A percentile compares a stretch with the other conserved stretches of the same genome.
phyloP scores from a whole-genome alignment of 805 yeast genomes.

The Kodamaea sagamina region DNA sequence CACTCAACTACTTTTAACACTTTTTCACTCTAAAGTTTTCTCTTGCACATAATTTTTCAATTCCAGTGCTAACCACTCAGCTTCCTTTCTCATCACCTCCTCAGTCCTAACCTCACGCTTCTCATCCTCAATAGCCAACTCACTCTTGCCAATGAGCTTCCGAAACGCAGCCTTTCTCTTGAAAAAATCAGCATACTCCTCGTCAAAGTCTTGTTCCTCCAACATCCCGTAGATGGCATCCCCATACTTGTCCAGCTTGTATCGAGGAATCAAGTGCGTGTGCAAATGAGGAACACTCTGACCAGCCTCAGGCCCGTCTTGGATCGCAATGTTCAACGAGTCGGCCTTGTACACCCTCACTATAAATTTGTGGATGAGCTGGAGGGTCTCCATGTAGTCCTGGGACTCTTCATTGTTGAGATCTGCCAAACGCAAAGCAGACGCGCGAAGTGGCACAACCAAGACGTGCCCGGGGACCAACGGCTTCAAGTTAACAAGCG shows the following conservation, averaged over 20 bases:
- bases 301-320: slow-evolving; percentile 95
- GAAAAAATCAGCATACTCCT: slow-evolving; percentile 26
- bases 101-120: slow-evolving; percentile 57
- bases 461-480: slow-evolving; percentile 89
- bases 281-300: slow-evolving; percentile 96
- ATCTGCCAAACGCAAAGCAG: slow-evolving; percentile 65
- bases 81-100: slow-evolving; percentile 74
- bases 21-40: background rate
- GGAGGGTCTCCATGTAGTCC: slow-evolving; percentile 80
- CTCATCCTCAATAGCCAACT: slow-evolving; percentile 42
- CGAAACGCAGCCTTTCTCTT: slow-evolving; percentile 22
- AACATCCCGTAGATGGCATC: slow-evolving; percentile 73
- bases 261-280: slow-evolving; percentile 90
- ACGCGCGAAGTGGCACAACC: slow-evolving; percentile 74
- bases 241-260: slow-evolving; percentile 55
- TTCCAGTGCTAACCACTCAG: slow-evolving; percentile 51
- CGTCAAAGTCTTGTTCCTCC: slow-evolving; percentile 55
- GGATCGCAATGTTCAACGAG: slow-evolving; percentile 85
- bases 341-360: slow-evolving; percentile 72
- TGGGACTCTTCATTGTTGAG: slow-evolving; percentile 67
- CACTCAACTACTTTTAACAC: no score
- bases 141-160: slow-evolving; percentile 4
- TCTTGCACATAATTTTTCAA: background rate
- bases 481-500: slow-evolving; percentile 89
- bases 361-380: slow-evolving; percentile 67